These are phyloP conservation scores for Casuarina cunninghamiana DNA, from an alignment of 306 rosid genomes.

Conservation along the genomic window DNA sequence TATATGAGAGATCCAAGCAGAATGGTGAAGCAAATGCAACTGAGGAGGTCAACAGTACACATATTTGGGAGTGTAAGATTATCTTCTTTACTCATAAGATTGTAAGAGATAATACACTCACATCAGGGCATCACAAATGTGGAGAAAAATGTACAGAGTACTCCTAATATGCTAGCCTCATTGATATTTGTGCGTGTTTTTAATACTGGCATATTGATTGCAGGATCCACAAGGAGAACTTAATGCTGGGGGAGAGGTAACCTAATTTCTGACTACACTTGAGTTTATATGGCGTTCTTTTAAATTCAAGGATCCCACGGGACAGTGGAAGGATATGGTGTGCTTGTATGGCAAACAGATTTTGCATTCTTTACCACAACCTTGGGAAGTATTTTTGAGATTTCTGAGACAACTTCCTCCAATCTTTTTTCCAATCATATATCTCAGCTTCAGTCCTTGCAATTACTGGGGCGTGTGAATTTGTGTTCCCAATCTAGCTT, in stretches of 20 bases:
- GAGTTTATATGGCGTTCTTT: slow-evolving; percentile 7
- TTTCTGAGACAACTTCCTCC: slow-evolving; percentile 1
- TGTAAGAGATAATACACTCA: neutral
- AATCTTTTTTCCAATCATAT: neutral
- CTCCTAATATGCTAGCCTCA: neutral
- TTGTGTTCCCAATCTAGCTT: neutral
- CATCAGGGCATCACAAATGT: neutral
- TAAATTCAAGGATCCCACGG: neutral
- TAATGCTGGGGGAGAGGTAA: slow-evolving; percentile 43
- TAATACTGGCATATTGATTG: slow-evolving; percentile 25
- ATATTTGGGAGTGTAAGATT: slow-evolving; percentile 74
- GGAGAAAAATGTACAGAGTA: neutral
- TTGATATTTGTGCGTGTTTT: slow-evolving; percentile 10
- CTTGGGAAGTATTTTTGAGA: neutral
- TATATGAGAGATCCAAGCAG: slow-evolving; percentile 96
- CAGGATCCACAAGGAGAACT: slow-evolving; percentile 49
- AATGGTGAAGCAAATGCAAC: slow-evolving; percentile 83
- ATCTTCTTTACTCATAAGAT: neutral
- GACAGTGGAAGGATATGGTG: neutral
- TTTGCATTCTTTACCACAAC: neutral
- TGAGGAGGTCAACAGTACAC: slow-evolving; percentile 53
- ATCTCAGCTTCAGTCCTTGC: neutral
- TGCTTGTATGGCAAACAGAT: neutral
- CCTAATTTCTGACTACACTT: slow-evolving; percentile 4
- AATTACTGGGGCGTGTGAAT: neutral